Conservation (phyloP, 306 rosid genomes). For the Cercis canadensis region DNA sequence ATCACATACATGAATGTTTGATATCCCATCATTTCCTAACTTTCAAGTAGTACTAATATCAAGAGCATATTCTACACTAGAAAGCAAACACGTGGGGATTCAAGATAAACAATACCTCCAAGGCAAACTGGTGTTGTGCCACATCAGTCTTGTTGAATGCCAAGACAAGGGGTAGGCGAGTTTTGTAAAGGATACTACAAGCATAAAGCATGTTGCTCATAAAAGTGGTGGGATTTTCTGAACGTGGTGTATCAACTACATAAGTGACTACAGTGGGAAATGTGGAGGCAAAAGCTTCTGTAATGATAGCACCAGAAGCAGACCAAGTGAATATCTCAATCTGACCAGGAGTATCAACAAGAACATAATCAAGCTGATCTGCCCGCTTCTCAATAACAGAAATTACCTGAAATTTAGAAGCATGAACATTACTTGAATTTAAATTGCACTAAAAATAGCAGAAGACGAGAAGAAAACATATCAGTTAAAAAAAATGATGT, state of each 20-base stretch:
- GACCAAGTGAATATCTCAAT: slow-evolving; percentile 99
- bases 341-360: slow-evolving; percentile 96
- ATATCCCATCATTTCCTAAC: slow-evolving; percentile 2
- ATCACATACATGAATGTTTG: background rate
- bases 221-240: slow-evolving; percentile 81
- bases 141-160: slow-evolving; percentile 86
- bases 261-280: slow-evolving; percentile 89
- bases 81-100: slow-evolving; percentile 15
- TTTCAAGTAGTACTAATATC: slow-evolving; percentile 13
- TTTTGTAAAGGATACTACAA: slow-evolving; percentile 90
- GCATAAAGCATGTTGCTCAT: slow-evolving; percentile 99
- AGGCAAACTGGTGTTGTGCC: slow-evolving; percentile 85
- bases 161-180: slow-evolving; percentile 85
- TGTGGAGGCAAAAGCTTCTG: slow-evolving; percentile 99
- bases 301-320: slow-evolving; percentile 94
- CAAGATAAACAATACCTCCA: slow-evolving; percentile 68
- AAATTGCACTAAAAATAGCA: background rate
- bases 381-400: slow-evolving; percentile 84
- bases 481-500: background rate
- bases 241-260: slow-evolving; percentile 88
- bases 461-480: slow-evolving; percentile 17
- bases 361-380: slow-evolving; percentile 90
- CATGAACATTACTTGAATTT: slow-evolving; percentile 16
- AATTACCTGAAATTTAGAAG: slow-evolving; percentile 65
- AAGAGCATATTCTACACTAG: background rate